Conservation (phyloP, 805 yeast species). For the Blastobotrys robertii region DNA sequence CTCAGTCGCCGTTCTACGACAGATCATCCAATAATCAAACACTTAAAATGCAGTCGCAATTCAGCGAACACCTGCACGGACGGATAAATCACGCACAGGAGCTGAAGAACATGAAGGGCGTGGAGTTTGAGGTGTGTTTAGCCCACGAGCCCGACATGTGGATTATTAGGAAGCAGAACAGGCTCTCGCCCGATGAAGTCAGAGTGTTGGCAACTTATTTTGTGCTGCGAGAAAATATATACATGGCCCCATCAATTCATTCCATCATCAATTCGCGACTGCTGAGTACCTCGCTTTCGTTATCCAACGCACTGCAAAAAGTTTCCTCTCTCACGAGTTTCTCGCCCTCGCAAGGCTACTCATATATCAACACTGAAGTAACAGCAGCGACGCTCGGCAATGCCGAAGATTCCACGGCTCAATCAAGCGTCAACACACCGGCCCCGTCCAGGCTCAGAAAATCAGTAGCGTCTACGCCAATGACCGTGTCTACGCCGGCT, state of each 20-base stretch:
- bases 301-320: conserved; percentile 38
- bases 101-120: conserved; percentile 69
- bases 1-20: conserved; percentile 92
- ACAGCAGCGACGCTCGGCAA: not conserved
- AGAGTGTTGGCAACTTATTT: conserved; percentile 66
- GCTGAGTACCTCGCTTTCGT: conserved; percentile 36
- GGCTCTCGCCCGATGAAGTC: conserved; percentile 44
- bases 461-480: not conserved
- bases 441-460: not conserved
- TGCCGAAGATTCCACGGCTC: not conserved
- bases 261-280: conserved; percentile 66
- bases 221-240: conserved; percentile 84
- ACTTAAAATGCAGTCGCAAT: conserved; percentile 90
- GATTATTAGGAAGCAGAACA: conserved; percentile 75
- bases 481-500: not conserved
- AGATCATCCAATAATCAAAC: conserved; percentile 91
- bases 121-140: conserved; percentile 68
- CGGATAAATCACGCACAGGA: conserved; percentile 41
- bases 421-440: not conserved
- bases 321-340: conserved; percentile 43
- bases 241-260: conserved; percentile 75
- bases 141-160: conserved; percentile 87
- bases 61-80: conserved; percentile 39
- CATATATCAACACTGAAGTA: conserved; percentile 26
- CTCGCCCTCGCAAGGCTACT: conserved; percentile 53